Evolutionary conservation across 2,329 filamentous ascomycete species (phyloP).

Genomic region (Ceratocystis destructans): DNA sequence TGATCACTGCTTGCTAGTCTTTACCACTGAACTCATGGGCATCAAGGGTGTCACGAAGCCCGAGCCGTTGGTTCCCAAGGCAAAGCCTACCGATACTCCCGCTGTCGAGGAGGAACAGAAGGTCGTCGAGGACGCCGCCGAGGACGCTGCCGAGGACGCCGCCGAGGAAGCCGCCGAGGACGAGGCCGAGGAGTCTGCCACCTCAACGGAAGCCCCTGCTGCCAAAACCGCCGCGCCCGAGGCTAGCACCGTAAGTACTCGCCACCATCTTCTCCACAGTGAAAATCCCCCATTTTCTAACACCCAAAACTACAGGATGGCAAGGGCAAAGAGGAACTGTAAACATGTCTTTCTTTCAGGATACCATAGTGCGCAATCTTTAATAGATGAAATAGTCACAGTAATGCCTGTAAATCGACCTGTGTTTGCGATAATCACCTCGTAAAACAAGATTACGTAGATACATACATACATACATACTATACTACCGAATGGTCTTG

Average conservation of each 20-base stretch:
- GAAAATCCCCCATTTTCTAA: slow-evolving; percentile 9
- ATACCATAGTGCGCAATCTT: slow-evolving; percentile 10
- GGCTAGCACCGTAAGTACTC: slow-evolving; percentile 12
- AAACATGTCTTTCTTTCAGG: slow-evolving; percentile 6
- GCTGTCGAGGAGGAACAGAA: slow-evolving; percentile 23
- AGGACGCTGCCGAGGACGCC: slow-evolving; percentile 24
- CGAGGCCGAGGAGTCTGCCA: slow-evolving; percentile 3
- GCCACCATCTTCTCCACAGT: slow-evolving; percentile 8
- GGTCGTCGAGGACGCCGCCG: slow-evolving; percentile 27
- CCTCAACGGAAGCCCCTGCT: slow-evolving; percentile 6
- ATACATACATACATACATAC: too few species aligned
- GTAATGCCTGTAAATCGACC: background rate
- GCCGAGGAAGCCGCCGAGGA: slow-evolving; percentile 15
- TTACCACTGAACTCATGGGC: slow-evolving; percentile 78
- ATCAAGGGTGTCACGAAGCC: slow-evolving; percentile 58
- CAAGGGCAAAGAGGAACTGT: slow-evolving; percentile 20
- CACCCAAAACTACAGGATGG: slow-evolving; percentile 10
- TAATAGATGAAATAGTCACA: background rate
- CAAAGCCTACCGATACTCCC: slow-evolving; percentile 27
- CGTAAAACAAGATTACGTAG: too few species aligned
- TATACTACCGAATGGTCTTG: too few species aligned
- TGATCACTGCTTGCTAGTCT: slow-evolving; percentile 39
- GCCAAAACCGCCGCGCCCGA: slow-evolving; percentile 1
- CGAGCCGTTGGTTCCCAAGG: slow-evolving; percentile 30
- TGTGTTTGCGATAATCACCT: too few species aligned